Base-by-base conservation (phyloP, 768 basidiomycete species). In the Scleroderma bovista region DNA sequence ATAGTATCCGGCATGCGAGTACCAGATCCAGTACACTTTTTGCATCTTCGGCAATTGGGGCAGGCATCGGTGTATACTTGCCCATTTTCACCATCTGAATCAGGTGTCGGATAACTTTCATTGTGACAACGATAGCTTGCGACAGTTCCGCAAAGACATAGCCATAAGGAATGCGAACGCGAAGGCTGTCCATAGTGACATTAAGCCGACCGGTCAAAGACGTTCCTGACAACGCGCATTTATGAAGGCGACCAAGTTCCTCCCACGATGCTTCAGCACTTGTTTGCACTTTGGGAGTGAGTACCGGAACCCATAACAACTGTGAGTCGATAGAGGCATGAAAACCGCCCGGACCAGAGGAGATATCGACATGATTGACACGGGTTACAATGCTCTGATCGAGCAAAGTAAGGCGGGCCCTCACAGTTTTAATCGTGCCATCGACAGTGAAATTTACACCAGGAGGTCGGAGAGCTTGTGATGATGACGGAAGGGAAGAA, bases 41-140 rank as follows among this genome's bases (percentile, higher is more conserved):
- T 0, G 93, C 80, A 3, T 71, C 75, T 64, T 95, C 91, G 0
- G 83, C 72, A 33, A 72, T 72, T 1, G 94, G 93, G 15, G 65
- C 65, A n/a, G 80, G 73, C 51, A 85, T 76, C 45, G 75, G 65
- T 20, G 62, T 66, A 60, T 82, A 85, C 44, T 69, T 65, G 1
- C 80, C 80, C 6, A 71, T 63, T 36, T 72, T 62, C 39, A 83
- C 75, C 57, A 86, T 79, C 23, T 70, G 71, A 10, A 73, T 53
- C 8, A 96, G 72, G 59, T 94, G 88, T 54, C 83, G 84, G 40
- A 83, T 57, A 2, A 83, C 78, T 67, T 98, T 98, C 55, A 82
- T 57, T 7, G 84, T 75, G 45, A 89, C 71, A 44, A 72, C 78
- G 51, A 78, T 60, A 61, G 91, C 89, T 44, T 87, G 75, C 41